A percentile compares a stretch with the other conserved stretches of the same genome.
Conservation (phyloP, 495 filamentous ascomycete genomes). For the Tuber aestivum region DNA sequence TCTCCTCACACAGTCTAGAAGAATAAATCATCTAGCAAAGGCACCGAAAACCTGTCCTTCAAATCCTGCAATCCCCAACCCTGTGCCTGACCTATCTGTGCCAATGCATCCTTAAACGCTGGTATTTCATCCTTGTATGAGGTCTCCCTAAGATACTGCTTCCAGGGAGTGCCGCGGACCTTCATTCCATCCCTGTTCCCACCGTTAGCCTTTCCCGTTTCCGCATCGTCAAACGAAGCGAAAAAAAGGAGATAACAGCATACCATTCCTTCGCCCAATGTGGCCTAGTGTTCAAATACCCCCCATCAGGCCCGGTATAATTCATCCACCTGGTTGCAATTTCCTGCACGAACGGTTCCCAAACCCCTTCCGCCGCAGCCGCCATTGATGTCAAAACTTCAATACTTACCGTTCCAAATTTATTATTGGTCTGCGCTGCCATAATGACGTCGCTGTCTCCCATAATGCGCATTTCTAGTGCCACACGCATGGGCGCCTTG, state of each 20-base stretch:
- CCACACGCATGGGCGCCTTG: slow-evolving; percentile 49
- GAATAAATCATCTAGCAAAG: slow-evolving; percentile 46
- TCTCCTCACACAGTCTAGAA: slow-evolving; percentile 12
- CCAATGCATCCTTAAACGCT: slow-evolving; percentile 45
- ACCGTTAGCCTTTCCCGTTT: not conserved
- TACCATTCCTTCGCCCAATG: slow-evolving; percentile 57
- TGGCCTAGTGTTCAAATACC: slow-evolving; percentile 46
- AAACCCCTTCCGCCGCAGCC: slow-evolving; percentile 46
- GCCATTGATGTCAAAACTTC: slow-evolving; percentile 50
- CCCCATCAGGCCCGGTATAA: slow-evolving; percentile 42
- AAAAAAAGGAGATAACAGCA: not conserved
- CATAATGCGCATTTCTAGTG: slow-evolving; percentile 53
- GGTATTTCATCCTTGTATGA: slow-evolving; percentile 49
- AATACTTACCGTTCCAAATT: slow-evolving; percentile 49
- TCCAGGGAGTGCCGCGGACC: slow-evolving; percentile 40
- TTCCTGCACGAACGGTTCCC: slow-evolving; percentile 48
- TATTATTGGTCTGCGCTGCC: slow-evolving; percentile 51
- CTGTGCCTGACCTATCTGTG: slow-evolving; percentile 47
- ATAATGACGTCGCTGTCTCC: slow-evolving; percentile 49
- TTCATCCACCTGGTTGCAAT: slow-evolving; percentile 49
- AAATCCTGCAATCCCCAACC: slow-evolving; percentile 50
- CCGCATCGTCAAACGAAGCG: not conserved
- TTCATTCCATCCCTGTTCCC: slow-evolving; percentile 35
- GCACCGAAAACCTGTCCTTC: slow-evolving; percentile 46
- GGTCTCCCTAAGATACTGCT: slow-evolving; percentile 46